Percentiles rank a stretch among this genome's conserved stretches.
These are phyloP conservation scores for Bretziella fagacearum DNA, from an alignment of 2,329 filamentous ascomycete species.

Conservation along the genomic window DNA sequence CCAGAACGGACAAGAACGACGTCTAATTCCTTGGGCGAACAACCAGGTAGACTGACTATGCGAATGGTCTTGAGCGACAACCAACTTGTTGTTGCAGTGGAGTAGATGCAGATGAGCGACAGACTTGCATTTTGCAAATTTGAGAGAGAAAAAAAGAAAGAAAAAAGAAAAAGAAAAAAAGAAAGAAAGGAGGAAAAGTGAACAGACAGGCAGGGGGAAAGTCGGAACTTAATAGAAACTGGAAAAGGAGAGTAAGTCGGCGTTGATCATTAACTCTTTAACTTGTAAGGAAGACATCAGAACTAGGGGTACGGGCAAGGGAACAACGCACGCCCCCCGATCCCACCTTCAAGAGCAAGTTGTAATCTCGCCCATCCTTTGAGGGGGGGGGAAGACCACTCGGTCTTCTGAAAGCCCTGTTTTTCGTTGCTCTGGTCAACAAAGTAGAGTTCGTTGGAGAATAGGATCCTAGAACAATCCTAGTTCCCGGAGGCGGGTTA, in stretches of 20 bases:
- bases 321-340: neutral
- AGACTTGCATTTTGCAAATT: no score
- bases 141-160: conserved; percentile 1
- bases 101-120: no score
- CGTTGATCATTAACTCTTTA: neutral
- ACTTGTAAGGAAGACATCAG: neutral
- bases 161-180: conserved; percentile 6
- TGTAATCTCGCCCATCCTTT: neutral
- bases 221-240: conserved; percentile 12
- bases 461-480: neutral
- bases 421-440: neutral
- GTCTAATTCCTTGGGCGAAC: no score
- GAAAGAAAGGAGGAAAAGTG: conserved; percentile 2
- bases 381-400: neutral
- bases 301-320: neutral
- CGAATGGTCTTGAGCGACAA: no score
- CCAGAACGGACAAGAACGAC: no score
- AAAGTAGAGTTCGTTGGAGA: neutral
- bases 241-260: neutral
- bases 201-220: conserved; percentile 11
- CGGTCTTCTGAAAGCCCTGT: neutral
- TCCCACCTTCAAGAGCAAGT: neutral
- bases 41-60: no score
- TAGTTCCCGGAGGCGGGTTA: neutral
- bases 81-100: no score